Evolutionary conservation across 73 alveolate genomes (phyloP), one percentile per base, ranked within the genome.

Genomic region (Stentor coeruleus): DNA sequence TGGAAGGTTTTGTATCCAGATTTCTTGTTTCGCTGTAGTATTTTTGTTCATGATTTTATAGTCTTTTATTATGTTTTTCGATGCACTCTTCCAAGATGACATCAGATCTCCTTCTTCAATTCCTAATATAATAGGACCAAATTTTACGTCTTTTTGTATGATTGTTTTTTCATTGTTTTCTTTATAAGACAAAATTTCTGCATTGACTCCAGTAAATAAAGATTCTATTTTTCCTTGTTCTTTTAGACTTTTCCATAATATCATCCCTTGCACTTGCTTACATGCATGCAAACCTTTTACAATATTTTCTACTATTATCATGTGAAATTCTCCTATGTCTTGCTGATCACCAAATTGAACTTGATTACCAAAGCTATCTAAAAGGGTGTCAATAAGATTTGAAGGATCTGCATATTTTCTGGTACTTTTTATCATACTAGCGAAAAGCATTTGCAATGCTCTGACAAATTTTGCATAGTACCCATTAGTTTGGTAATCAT

Each of bases 311-410:
- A 94, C 82, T 77, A 94, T 85, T 74, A 80, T 90, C 59, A 87
- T 85, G 76, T 92, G 81, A 87, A 94, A 92, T 85, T 94, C 99
- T 35, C 97, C 97, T 0, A 94, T 87, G 75, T 94, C 99, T 77
- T 92, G 87, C 82, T 94, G 89, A 58, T 91, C 97, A 4, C 97
- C 97, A 30, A 94, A 49, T 41, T 83, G 84, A 14, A 94, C 59
- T 58, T 74, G 74, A 82, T 87, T 84, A 3, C 97, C 97, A 73
- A 86, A 89, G 36, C 91, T 97, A 76, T 92, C 96, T 40, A 85
- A 87, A 3, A 92, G 83, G 31, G 86, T 42, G n/a, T 84, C 76
- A 40, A 94, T 83, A 1, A 92, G 94, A 41, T 80, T 81, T 36
- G 93, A 59, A 1, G 99, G 97, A 41, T 92, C 97, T 1, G 86